Conservation (phyloP, 140 eudicot genomes). For the Erigeron philadelphicus region DNA sequence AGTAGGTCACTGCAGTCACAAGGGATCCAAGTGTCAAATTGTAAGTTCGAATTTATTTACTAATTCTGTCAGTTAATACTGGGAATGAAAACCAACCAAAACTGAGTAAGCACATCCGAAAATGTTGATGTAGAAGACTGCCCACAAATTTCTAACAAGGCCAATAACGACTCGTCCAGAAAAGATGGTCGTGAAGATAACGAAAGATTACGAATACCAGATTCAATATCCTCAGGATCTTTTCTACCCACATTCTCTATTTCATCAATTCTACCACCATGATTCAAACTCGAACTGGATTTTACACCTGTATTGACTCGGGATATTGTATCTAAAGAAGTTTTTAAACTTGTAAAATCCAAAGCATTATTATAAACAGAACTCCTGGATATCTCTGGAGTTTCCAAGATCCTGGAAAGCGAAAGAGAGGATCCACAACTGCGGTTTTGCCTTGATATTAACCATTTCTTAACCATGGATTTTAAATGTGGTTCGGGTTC, state of each 20-base stretch:
- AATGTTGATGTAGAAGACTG: conserved; percentile 65
- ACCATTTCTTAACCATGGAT: conserved; percentile 61
- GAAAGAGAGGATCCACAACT: conserved; percentile 47
- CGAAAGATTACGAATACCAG: conserved; percentile 55
- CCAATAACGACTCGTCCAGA: conserved; percentile 45
- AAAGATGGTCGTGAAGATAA: conserved; percentile 49
- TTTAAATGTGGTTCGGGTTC: conserved; percentile 49
- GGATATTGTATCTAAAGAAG: conserved; percentile 30
- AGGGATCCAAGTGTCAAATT: background rate
- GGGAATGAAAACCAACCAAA: conserved; percentile 53
- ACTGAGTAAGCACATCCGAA: conserved; percentile 49
- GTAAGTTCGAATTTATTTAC: background rate
- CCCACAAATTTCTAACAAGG: conserved; percentile 65
- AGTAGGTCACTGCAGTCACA: conserved; percentile 45
- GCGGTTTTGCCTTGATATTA: conserved; percentile 34
- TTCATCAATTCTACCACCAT: conserved; percentile 25
- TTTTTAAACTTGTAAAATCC: conserved; percentile 27
- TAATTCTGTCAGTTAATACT: background rate
- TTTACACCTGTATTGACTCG: conserved; percentile 23
- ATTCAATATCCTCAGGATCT: conserved; percentile 49
- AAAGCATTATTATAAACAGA: conserved; percentile 23
- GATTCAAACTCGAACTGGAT: conserved; percentile 25
- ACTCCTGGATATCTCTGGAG: conserved; percentile 43
- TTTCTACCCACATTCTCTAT: conserved; percentile 18
- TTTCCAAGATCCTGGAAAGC: conserved; percentile 64